Evolutionary conservation across 148 eudicot species (phyloP).

Genomic region (Cornus florida): DNA sequence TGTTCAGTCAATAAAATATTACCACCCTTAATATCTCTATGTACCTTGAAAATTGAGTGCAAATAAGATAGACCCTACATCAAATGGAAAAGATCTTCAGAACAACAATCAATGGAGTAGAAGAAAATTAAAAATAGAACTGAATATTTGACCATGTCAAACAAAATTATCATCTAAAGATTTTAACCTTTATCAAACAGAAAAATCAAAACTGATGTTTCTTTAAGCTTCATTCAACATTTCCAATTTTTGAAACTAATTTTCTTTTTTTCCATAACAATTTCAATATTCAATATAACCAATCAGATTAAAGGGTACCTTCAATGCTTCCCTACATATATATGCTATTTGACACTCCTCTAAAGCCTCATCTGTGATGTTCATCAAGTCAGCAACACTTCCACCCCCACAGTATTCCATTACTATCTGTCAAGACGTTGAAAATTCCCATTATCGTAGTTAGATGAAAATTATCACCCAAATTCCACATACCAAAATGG

Average conservation of each 20-base stretch:
- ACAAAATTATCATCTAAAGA: not conserved
- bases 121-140: not conserved
- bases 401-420: slow-evolving; percentile 99
- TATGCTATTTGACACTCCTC: slow-evolving; percentile 92
- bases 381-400: slow-evolving; percentile 98
- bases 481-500: not conserved
- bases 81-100: slow-evolving; percentile 16
- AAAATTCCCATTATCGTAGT: not conserved
- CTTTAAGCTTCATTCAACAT: too few species aligned
- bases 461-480: not conserved
- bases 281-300: not conserved
- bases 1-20: slow-evolving; percentile 96
- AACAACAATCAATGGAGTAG: not conserved
- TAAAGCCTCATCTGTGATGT: slow-evolving; percentile 82
- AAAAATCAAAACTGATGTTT: too few species aligned
- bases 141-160: not conserved
- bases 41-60: slow-evolving; percentile 97
- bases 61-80: slow-evolving; percentile 89
- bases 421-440: slow-evolving; percentile 72
- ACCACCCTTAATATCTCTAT: slow-evolving; percentile 98
- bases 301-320: slow-evolving; percentile 46
- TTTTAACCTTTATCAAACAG: too few species aligned
- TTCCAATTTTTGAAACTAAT: too few species aligned
- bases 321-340: slow-evolving; percentile 85
- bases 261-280: too few species aligned